Evolutionary conservation across 129 eudicot genomes (phyloP).

Genomic region (Logfia minima): DNA sequence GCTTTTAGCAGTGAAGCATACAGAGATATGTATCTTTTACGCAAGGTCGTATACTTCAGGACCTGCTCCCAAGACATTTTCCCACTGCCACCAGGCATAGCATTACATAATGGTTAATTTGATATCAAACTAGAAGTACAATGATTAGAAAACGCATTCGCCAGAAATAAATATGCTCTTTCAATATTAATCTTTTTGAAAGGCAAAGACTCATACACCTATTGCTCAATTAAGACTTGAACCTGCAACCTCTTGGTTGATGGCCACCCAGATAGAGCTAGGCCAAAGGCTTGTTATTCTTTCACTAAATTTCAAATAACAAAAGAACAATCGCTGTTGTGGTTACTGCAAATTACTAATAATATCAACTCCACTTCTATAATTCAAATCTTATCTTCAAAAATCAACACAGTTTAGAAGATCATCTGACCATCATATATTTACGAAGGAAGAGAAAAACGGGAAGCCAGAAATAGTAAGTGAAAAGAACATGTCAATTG

Average conservation of each 20-base stretch:
- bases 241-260: no score
- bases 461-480: background rate
- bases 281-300: background rate
- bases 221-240: no score
- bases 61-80: slow-evolving; percentile 94
- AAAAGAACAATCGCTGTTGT: slow-evolving; percentile 16
- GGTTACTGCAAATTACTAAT: slow-evolving; percentile 23
- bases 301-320: background rate
- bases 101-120: slow-evolving; percentile 11
- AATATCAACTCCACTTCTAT: background rate
- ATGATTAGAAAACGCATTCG: slow-evolving; percentile 12
- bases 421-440: slow-evolving; percentile 15
- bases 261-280: no score
- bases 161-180: background rate
- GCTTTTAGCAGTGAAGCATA: slow-evolving; percentile 88
- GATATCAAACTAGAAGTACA: slow-evolving; percentile 4
- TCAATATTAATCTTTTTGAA: no score
- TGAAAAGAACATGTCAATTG: background rate
- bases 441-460: background rate
- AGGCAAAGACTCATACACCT: no score
- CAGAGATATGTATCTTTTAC: slow-evolving; percentile 82
- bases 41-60: slow-evolving; percentile 79
- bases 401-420: slow-evolving; percentile 2
- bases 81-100: slow-evolving; percentile 60
- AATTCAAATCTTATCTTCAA: slow-evolving; percentile 1